A percentile compares a stretch with the other conserved stretches of the same genome.
Conservation (phyloP, 495 filamentous ascomycete genomes). For the Trichocladium antarcticum region DNA sequence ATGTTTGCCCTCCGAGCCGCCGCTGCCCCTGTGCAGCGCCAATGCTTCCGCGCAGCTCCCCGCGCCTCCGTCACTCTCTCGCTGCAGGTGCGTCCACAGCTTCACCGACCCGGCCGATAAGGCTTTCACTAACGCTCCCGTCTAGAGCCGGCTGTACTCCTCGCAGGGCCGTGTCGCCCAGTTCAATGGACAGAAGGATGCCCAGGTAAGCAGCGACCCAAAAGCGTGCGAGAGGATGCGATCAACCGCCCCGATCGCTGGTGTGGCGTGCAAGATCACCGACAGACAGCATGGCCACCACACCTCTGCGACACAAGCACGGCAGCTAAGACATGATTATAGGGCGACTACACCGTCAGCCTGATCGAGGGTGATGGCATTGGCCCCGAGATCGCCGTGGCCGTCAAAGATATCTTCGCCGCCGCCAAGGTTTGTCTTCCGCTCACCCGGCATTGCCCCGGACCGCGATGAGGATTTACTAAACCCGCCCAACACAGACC, state of each 20-base stretch:
- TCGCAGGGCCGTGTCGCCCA: slow-evolving; percentile 70
- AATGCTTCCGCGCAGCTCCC: slow-evolving; percentile 37
- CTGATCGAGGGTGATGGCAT: slow-evolving; percentile 99
- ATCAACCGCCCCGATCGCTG: slow-evolving; percentile 3
- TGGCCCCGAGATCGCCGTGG: slow-evolving; percentile 92
- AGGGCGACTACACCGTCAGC: slow-evolving; percentile 93
- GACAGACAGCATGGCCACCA: slow-evolving; percentile 18
- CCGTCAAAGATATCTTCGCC: slow-evolving; percentile 93
- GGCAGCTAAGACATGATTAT: slow-evolving; percentile 11
- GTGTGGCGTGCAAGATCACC: slow-evolving; percentile 35
- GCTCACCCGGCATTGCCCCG: slow-evolving; percentile 15
- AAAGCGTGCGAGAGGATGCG: background rate
- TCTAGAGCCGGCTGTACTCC: slow-evolving; percentile 37
- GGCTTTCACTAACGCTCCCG: slow-evolving; percentile 8
- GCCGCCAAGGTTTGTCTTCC: slow-evolving; percentile 68
- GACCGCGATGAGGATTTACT: background rate
- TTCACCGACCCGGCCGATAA: background rate
- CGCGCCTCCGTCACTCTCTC: slow-evolving; percentile 36
- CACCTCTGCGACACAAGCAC: background rate
- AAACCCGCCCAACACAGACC: slow-evolving; percentile 40
- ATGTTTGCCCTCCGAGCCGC: slow-evolving; percentile 44
- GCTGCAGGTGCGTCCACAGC: slow-evolving; percentile 32
- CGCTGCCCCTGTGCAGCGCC: slow-evolving; percentile 42
- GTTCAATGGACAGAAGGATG: slow-evolving; percentile 80
- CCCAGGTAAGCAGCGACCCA: slow-evolving; percentile 54